These are phyloP conservation scores for Anethum foeniculum DNA, from an alignment of 140 eudicot genomes.

Conservation along the genomic window DNA sequence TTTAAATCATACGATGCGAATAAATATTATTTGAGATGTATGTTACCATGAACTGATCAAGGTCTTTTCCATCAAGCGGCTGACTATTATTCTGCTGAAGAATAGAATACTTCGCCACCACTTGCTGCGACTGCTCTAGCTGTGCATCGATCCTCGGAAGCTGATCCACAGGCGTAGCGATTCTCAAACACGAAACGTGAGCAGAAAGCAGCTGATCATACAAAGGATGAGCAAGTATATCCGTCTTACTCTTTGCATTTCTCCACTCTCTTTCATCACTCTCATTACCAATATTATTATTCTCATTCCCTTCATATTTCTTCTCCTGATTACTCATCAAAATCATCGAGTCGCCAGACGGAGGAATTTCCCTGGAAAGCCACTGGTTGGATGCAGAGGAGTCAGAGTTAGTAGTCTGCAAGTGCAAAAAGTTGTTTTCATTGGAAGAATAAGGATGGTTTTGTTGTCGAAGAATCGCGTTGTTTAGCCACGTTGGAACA, in stretches of 20 bases:
- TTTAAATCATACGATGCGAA: too few species aligned
- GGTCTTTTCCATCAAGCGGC: constrained; percentile 81
- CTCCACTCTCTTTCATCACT: constrained; percentile 54
- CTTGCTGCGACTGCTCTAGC: constrained; percentile 80
- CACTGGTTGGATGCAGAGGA: constrained; percentile 60
- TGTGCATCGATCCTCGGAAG: constrained; percentile 92
- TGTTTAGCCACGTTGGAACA: constrained; percentile 55
- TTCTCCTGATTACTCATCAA: constrained; percentile 16
- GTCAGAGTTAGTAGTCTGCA: constrained; percentile 52
- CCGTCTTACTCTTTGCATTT: constrained; percentile 74
- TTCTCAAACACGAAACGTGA: constrained; percentile 78
- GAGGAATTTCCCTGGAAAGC: constrained; percentile 36
- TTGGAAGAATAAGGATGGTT: constrained; percentile 19
- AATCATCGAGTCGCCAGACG: constrained; percentile 30
- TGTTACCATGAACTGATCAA: constrained; percentile 88
- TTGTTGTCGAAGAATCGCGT: constrained; percentile 56
- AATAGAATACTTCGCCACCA: constrained; percentile 73
- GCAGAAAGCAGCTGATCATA: constrained; percentile 87
- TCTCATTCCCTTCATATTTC: not conserved
- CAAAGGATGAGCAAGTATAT: constrained; percentile 68
- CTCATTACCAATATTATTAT: constrained; percentile 9
- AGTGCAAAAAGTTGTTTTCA: constrained; percentile 40
- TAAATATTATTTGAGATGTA: not conserved
- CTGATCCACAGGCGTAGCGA: constrained; percentile 98
- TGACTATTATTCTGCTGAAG: constrained; percentile 41